Base-by-base conservation (phyloP, 306 rosid genomes). In the Alnus rubra region DNA sequence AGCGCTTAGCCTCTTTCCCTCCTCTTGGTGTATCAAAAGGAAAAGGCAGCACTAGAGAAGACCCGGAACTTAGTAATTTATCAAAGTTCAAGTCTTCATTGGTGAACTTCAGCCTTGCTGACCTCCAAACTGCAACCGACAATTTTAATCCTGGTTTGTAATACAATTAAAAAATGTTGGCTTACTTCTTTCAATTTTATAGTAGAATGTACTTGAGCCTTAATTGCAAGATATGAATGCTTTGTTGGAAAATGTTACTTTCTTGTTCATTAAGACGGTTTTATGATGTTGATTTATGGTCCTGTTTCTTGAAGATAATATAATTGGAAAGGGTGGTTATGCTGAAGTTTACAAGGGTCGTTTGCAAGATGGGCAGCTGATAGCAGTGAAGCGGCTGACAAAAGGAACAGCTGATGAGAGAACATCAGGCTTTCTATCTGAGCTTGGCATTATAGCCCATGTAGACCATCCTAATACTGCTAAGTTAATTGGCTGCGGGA, bases 301-400 rank as follows among this genome's bases (percentile, higher is more conserved):
- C 19, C 3, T 81, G 71, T 74, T 59, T 77, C 54, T 75, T 75
- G 74, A 47, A 94, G 98, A 84, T 42, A 88, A 92, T 65, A 30
- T 84, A 74, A 92, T 94, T 50, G 98, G 97, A 83, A 86, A 76
- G 78, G 98, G 98, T 65, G 98, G 98, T 18, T 92, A 48, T 63
- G 88, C 93, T 2, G 85, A 89, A 71, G 98, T 94, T 74, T 94
- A 82, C 80, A 90, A 80, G 88, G 98, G 96, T 30, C 5, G 85
- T 14, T 83, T 94, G 60, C 81, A 80, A 81, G 77, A 88, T 63
- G 98, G 94, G 51, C 88, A 90, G 72, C 85, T 90, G 50, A 73
- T 92, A 58, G 98, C 97, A 5, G 88, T 92, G 64, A 94, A 92
- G 84, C 74, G 80, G 59, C 70, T 92, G 77, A 87, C 59, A 12